Evolutionary conservation across 2,329 filamentous ascomycete genomes (phyloP).

Genomic region (Diplocarpon rosae): DNA sequence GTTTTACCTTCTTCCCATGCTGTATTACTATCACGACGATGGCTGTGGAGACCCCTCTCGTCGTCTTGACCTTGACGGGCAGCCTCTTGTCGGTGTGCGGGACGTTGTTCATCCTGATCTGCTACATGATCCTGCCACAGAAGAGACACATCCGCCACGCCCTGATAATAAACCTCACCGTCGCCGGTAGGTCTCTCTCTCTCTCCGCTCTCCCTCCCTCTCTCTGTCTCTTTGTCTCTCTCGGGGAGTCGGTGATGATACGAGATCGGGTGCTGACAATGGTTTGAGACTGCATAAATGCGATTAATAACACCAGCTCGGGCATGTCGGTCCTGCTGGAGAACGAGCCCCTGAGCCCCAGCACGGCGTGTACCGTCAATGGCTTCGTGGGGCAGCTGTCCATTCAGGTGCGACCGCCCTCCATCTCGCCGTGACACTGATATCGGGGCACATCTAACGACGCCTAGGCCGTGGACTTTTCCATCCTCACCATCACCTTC

Average conservation of each 20-base stretch:
- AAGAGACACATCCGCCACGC: constrained; percentile 6
- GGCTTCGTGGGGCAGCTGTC: constrained; percentile 4
- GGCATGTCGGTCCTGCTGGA: constrained; percentile 1
- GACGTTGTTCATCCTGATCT: constrained; percentile 2
- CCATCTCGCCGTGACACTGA: not conserved
- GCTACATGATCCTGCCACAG: constrained; percentile 2
- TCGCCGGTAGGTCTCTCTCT: constrained; percentile 2
- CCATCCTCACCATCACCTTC: constrained; percentile 1
- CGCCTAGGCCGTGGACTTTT: constrained; percentile 1
- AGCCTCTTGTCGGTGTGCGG: constrained; percentile 2
- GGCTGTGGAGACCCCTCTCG: not conserved
- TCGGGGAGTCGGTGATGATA: no score
- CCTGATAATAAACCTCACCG: constrained; percentile 4
- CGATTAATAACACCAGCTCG: constrained; percentile 1
- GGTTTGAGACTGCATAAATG: constrained; percentile 3
- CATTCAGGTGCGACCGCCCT: not conserved
- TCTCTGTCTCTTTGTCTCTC: no score
- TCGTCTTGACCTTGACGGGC: constrained; percentile 1
- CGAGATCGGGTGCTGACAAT: not conserved
- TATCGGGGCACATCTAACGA: not conserved
- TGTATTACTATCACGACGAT: not conserved
- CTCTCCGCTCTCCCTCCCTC: no score
- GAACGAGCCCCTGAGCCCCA: constrained; percentile 1
- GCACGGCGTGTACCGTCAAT: constrained; percentile 2
- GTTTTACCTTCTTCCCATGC: no score